Base-by-base conservation (phyloP, 208 protist genomes). In the Balamuthia mandrillaris region DNA sequence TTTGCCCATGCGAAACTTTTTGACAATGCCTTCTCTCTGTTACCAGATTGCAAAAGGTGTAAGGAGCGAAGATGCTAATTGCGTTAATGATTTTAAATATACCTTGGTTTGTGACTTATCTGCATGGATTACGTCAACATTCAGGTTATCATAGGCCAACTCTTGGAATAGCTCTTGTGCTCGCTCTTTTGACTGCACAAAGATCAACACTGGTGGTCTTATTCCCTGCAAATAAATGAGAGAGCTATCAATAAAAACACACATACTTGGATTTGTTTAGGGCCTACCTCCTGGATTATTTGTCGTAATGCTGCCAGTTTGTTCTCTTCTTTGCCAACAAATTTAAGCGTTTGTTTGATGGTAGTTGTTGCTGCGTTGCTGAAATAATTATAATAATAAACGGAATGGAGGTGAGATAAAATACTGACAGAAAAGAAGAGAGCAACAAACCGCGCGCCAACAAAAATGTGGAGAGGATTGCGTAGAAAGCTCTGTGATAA, bases 131-230 rank as follows among this genome's bases (percentile, higher is more conserved):
- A 93, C 90, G 74, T 93, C 93, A 0, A 94, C 91, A 35, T 93
- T 94, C 33, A 94, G 74, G 35, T 83, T 84, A 33, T 95, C 90
- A 33, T 91, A 94, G 10, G 94, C 89, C 33, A 99, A 93, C 90
- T 98, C 97, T 60, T 96, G 93, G 90, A 96, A 98, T 21, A 99
- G 90, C 86, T 98, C 94, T 84, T 98, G 94, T 18, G 96, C 96
- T n/a, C 98, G 92, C 85, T 98, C 97, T 39, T 98, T 97, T 52
- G 94, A 98, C 88, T 99, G 97, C 63, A 99, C 96, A 90, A 99
- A 99, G 49, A 99, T 93, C 14, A 99, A 91, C 41, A 99, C 95
- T 6, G 98, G 98, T 24, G 97, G 97, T 60, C 93, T 95, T 3
- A 95, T 31, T n/a, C 90, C 91, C 82, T 94, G 83, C 21, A 44